Base-by-base conservation (phyloP, 805 yeast species). In the Saitoella complicata region DNA sequence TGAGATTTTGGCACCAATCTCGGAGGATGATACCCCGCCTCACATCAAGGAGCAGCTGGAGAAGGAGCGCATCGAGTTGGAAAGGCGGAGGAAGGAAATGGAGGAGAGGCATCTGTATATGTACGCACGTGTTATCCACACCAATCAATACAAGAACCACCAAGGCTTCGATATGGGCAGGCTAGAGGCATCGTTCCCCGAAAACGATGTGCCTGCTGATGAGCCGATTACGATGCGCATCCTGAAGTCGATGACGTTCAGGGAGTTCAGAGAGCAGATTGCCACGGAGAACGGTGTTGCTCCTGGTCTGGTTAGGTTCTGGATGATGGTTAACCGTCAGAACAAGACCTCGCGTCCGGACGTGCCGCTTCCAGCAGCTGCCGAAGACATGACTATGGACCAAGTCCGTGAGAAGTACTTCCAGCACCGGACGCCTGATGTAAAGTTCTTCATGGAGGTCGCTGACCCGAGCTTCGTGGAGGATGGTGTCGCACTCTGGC, bases 271-370 rank as follows among this genome's bases (percentile, higher is more conserved):
- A 49, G 67, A 70, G 29, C 56, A 60, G n/a, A 64, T 80, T 7
- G 71, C 73, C 1, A 63, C 67, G 36, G 58, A 59, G 12, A 56
- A 75, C 21, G 70, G 68, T 10, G 53, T 63, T 12, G 47, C 40
- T 6, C 47, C 57, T 1, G 61, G 49, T 1, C 51, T 58, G 33
- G 69, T 79, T 39, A 66, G 79, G 45, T 70, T 81, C 49, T 75
- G 91, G 77, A 62, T 71, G 21, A 68, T 83, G 64, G 72, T 71
- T 9, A 74, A 72, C 53, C 69, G 95, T 41, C 73, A 77, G 51
- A 83, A 84, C 58, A 72, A 70, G 49, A 81, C 95, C 0, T 61
- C 72, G 41, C 70, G 95, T 51, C 73, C 84, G 1, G 78, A 73
- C 46, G 48, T 60, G 5, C 66, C 66, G 3, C 49, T 75, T 10